A percentile compares a stretch with the other conserved stretches of the same genome.
Evolutionary conservation across 306 rosid species (phyloP).

Genomic region (Dalbergia cultrata): DNA sequence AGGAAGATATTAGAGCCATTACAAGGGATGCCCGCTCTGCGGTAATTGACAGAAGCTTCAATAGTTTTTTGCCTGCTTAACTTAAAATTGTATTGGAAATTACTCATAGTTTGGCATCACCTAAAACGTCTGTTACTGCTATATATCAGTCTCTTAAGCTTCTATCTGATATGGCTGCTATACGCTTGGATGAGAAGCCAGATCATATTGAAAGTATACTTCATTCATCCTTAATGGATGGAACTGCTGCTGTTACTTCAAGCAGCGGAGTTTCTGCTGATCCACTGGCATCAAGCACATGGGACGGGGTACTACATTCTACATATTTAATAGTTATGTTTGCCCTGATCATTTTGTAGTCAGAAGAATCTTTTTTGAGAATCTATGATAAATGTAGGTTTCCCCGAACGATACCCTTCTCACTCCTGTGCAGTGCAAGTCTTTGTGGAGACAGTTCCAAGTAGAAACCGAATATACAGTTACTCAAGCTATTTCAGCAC

Average conservation of each 20-base stretch:
- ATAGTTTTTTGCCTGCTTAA: constrained; percentile 16
- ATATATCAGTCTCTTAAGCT: constrained; percentile 78
- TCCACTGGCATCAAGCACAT: constrained; percentile 85
- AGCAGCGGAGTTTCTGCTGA: constrained; percentile 57
- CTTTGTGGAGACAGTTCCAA: constrained; percentile 91
- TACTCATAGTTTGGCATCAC: constrained; percentile 19
- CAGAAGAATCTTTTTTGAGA: constrained; percentile 31
- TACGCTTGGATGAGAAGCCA: constrained; percentile 83
- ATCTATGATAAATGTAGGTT: constrained; percentile 58
- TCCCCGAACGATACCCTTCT: constrained; percentile 66
- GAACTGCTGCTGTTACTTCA: constrained; percentile 54
- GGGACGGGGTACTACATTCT: constrained; percentile 81
- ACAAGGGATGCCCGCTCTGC: constrained; percentile 76
- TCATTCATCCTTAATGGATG: constrained; percentile 63
- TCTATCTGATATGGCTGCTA: constrained; percentile 81
- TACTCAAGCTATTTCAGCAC: constrained; percentile 92
- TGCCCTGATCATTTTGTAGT: constrained; percentile 32
- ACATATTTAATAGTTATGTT: constrained; percentile 31
- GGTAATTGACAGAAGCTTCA: constrained; percentile 56
- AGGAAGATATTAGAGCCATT: constrained; percentile 81
- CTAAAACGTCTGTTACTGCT: constrained; percentile 36
- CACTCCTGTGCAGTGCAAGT: constrained; percentile 87
- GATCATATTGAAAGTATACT: constrained; percentile 75
- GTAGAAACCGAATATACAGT: constrained; percentile 80
- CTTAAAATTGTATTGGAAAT: constrained; percentile 33